Base-by-base conservation (phyloP, 2,329 filamentous ascomycete genomes). In the Aspergillus felis region DNA sequence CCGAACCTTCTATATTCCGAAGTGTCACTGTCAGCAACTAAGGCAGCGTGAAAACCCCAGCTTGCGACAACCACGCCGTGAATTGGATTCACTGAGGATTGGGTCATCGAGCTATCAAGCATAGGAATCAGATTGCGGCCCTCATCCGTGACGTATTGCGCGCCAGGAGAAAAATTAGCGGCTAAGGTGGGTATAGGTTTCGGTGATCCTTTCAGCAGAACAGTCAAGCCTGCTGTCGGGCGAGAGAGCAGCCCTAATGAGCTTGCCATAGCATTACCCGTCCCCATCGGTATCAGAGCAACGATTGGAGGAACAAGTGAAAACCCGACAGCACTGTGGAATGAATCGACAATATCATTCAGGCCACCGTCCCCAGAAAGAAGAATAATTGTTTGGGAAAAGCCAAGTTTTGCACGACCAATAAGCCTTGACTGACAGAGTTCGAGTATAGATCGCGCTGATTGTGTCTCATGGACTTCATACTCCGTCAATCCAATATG, bases 11-110 rank as follows among this genome's bases (percentile, higher is more conserved):
- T 87, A 74, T 93, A 93, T 62, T 86, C 88, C 0, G 84, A 79
- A 0, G 92, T 95, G 73, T 97, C 93, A 73, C 90, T 94, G 76
- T 97, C 92, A 65, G 90, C 92, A 24, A 97, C 91, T 3, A 97
- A 82, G 46, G 88, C 87, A 29, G 92, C 90, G 69, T 97, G 93
- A 68, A 97, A 86, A 22, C 90, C 93, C 83, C 95, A 96, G 72
- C 89, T 94, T 48, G 87, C 88, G 1, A 97, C 92, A 24, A 97
- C 91, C 25, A 88, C 89, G 27, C 91, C 92, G 66, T 89, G 83
- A 2, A 82, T 66, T 3, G 64, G 70, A 52, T 62, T 68, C 24
- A 73, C 66, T 32, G 73, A 65, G n/a, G 72, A 56, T 51, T 65
- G 28, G 75, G 63, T 42, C 32, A 38, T 32, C 47, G 41, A 29